Evolutionary conservation across 306 rosid genomes (phyloP), one percentile per base, ranked within the genome.

Genomic region (Rosa multiflora): DNA sequence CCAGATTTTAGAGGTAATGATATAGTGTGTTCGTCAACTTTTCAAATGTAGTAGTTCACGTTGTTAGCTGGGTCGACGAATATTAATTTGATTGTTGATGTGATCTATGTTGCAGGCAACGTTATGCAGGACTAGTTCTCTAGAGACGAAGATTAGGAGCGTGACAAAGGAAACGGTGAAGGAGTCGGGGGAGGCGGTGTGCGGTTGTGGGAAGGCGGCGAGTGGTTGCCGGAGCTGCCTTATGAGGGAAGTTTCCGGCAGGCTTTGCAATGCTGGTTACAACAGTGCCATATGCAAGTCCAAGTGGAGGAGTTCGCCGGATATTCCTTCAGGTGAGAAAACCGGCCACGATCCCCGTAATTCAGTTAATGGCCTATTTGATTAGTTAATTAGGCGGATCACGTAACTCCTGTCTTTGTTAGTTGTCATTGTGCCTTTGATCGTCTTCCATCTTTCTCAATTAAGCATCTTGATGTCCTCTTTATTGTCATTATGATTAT

Each of bases 221-320:
- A 76, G 58, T 4, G 73, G 81, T 58, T 92, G 96, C 77, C 70
- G 87, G 84, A 87, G 68, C 47, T 94, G 98, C 80, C 73, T 88
- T 15, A 71, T 90, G 88, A 88, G 84, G 77, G 85, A 92, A 79
- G 83, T 92, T 69, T 90, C 90, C 10, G 79, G 81, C 21, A 69
- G 83, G 0, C 93, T 94, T 26, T 86, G 87, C 44, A 85, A 67
- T 14, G 82, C 77, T 0, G 93, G 92, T 40, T 88, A 66, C 78
- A 84, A 87, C 44, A 82, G 85, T 75, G 94, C 97, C 75, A 73
- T 94, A 61, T 94, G 98, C 87, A 88, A 86, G 79, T 88, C 98
- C 0, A 92, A 88, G 70, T 94, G 98, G 98, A 89, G 70, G 72
- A 87, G 67, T 15, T 89, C 91, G 14, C 85, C 83, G 8, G 78